Evolutionary conservation across 2,329 filamentous ascomycete species (phyloP), one percentile per base, ranked within the genome.

Genomic region (Trichophyton schoenleinii): DNA sequence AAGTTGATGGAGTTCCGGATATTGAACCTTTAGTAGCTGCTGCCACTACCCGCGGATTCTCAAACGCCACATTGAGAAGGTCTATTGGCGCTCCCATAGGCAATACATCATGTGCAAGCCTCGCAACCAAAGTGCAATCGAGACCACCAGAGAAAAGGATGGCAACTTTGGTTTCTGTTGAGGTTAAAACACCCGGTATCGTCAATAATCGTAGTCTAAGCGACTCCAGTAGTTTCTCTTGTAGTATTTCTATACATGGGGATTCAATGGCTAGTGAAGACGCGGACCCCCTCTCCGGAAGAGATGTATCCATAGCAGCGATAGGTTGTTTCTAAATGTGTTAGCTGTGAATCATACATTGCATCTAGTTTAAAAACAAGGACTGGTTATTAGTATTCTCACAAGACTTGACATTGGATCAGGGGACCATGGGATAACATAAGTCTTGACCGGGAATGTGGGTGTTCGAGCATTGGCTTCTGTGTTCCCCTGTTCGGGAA

Each of bases 11-110:
- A 3, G 60, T 38, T 13, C 34, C 60, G 25, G 42, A 57, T 60
- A 22, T 76, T 20, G 77, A 77, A 11, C 82, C 74, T 49, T 83
- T 79, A 31, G 61, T 63, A 25, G 71, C 73, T 15, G 77, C 83
- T 67, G 66, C 84, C 63, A 81, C 85, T 65, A 86, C 83, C 36
- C 89, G 82, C 0, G 91, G 92, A 66, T 99, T 99, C 72, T 99
- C 89, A 69, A 99, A 99, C 0, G 92, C 94, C 53, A 99, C 92
- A 66, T 99, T 99, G 65, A 99, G 81, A 7, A 99, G 79, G 70
- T 97, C 94, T 63, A 99, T 85, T 0, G 81, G 77, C 68, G 95
- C 86, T 3, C 80, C 74, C 0, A 70, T 13, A 0, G 88, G 87
- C 1, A 97, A 71, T 1, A 95, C 74, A 11, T 95, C 87, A 70